Percentiles rank a stretch among this genome's conserved stretches.
These are phyloP conservation scores for Fusarium falciforme DNA, from an alignment of 2,329 filamentous ascomycete genomes.

Conservation along the genomic window DNA sequence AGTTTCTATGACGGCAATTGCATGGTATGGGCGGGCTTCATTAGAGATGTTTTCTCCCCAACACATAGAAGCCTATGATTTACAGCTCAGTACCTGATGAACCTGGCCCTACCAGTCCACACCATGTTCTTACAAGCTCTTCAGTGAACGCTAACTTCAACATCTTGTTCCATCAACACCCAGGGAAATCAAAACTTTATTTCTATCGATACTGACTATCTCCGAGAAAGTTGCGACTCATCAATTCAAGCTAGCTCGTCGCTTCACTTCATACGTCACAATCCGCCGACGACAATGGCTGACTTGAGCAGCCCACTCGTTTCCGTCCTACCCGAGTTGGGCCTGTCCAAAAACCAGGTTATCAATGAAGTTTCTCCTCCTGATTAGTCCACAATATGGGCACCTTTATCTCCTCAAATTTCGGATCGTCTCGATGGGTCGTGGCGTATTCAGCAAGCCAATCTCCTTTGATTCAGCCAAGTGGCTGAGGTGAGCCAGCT, in stretches of 20 bases:
- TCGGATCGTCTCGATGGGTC: neutral
- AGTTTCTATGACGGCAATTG: neutral
- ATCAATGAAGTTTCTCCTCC: neutral
- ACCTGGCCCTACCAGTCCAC: neutral
- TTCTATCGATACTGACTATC: neutral
- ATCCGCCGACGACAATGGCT: neutral
- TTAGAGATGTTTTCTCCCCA: neutral
- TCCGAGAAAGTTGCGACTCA: neutral
- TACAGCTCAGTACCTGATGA: neutral
- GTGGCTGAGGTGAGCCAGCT: slow-evolving; percentile 5
- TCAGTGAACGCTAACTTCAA: neutral
- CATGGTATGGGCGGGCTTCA: neutral
- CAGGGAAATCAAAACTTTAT: neutral
- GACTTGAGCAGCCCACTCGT: neutral
- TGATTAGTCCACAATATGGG: neutral
- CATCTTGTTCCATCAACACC: neutral
- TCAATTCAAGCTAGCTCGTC: neutral
- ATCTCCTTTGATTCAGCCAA: neutral
- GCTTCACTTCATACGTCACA: neutral
- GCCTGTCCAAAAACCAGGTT: neutral
- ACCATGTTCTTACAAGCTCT: neutral
- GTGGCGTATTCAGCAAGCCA: neutral
- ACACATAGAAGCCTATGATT: neutral
- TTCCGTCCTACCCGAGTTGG: neutral
- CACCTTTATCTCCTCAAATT: neutral